phyloP scores from a whole-genome alignment of 2,329 filamentous ascomycete species.

The Cercospora sp. region DNA sequence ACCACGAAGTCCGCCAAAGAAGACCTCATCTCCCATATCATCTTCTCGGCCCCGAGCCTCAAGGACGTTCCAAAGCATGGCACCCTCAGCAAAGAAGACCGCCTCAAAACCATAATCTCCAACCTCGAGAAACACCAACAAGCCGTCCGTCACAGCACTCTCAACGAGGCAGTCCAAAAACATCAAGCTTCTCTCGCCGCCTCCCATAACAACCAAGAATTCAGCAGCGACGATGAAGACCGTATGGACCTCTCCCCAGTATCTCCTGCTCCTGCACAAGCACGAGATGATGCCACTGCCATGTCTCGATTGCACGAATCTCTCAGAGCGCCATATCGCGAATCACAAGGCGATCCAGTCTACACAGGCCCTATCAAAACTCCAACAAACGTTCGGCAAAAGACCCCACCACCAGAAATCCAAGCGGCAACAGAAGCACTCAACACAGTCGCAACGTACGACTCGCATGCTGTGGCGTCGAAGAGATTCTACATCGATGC shows the following conservation, averaged over 20 bases:
- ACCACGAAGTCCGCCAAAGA: background rate
- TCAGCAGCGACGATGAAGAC: slow-evolving; percentile 1
- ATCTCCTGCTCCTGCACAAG: too few relatives aligned
- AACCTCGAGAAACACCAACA: slow-evolving; percentile 31
- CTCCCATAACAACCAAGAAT: background rate
- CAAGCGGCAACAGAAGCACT: slow-evolving; percentile 19
- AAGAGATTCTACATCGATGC: slow-evolving; percentile 27
- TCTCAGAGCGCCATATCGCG: slow-evolving; percentile 22
- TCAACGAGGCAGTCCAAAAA: slow-evolving; percentile 20
- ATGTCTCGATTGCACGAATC: too few relatives aligned
- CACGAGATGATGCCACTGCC: too few relatives aligned
- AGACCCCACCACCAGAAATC: slow-evolving; percentile 17
- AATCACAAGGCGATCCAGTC: slow-evolving; percentile 23
- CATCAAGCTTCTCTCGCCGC: background rate
- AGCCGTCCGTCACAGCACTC: slow-evolving; percentile 18
- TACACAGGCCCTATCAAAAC: background rate
- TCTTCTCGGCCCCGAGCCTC: slow-evolving; percentile 23
- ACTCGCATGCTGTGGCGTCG: slow-evolving; percentile 20
- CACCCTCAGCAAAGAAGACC: slow-evolving; percentile 21
- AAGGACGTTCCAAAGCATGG: slow-evolving; percentile 17
- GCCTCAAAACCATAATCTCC: slow-evolving; percentile 27
- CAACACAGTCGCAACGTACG: slow-evolving; percentile 26
- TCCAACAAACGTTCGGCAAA: slow-evolving; percentile 18
- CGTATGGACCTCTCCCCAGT: background rate
- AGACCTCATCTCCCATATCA: slow-evolving; percentile 24